Evolutionary conservation across 2,329 filamentous ascomycete species (phyloP).

Genomic region (Pseudogymnoascus sp.): DNA sequence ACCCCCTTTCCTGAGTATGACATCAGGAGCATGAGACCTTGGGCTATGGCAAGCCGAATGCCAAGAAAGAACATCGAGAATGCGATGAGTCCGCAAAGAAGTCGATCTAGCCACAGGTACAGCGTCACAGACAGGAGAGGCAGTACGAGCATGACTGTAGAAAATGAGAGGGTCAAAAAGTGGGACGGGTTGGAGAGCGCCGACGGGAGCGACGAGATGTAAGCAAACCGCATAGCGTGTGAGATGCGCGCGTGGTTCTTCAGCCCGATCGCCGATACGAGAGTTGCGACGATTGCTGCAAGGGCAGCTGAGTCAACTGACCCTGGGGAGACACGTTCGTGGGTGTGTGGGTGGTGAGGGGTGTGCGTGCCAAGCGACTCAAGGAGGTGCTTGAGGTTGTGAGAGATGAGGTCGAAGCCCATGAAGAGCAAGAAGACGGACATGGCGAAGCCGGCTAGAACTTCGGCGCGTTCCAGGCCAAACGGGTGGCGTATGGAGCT

Average conservation of each 20-base stretch:
- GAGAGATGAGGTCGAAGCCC: constrained; percentile 89
- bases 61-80: constrained; percentile 85
- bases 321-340: constrained; percentile 64
- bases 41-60: constrained; percentile 71
- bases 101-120: constrained; percentile 75
- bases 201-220: constrained; percentile 73
- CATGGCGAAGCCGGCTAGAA: constrained; percentile 92
- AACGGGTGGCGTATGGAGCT: constrained; percentile 92
- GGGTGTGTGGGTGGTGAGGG: constrained; percentile 62
- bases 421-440: constrained; percentile 96
- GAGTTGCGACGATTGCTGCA: constrained; percentile 72
- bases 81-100: constrained; percentile 75
- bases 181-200: constrained; percentile 94
- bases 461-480: constrained; percentile 82
- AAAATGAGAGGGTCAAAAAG: constrained; percentile 86
- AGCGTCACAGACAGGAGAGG: constrained; percentile 76
- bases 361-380: constrained; percentile 65
- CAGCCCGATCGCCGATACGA: constrained; percentile 79
- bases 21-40: constrained; percentile 95
- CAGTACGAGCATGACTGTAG: constrained; percentile 69
- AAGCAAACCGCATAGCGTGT: constrained; percentile 80
- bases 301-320: constrained; percentile 75
- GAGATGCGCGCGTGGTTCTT: constrained; percentile 90
- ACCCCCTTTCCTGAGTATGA: constrained; percentile 51
- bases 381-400: constrained; percentile 88